phyloP scores from a whole-genome alignment of 2,329 filamentous ascomycete genomes.

The Penicillium sp. region DNA sequence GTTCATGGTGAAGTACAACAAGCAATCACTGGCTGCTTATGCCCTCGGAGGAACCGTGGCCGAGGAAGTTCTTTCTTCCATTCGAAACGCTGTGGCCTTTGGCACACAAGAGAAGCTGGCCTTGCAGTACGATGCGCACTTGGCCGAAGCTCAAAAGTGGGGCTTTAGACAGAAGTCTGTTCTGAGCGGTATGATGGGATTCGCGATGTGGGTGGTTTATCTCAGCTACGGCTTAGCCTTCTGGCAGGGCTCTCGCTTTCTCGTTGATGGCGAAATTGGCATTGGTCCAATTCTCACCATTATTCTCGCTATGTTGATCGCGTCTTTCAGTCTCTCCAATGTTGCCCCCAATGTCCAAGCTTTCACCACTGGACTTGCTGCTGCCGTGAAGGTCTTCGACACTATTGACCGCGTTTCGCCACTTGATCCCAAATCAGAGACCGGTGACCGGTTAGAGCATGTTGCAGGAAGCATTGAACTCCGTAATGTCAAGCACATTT shows the following conservation, averaged over 20 bases:
- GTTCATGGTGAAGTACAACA: conserved; percentile 52
- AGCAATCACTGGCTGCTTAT: conserved; percentile 42
- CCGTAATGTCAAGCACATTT: neutral
- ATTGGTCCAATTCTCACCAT: neutral
- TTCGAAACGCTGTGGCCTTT: conserved; percentile 33
- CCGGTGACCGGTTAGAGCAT: neutral
- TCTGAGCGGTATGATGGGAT: conserved; percentile 53
- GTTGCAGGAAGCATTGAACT: neutral
- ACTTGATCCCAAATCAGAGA: neutral
- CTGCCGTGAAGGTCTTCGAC: neutral
- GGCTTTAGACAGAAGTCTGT: neutral
- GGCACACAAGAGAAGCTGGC: conserved; percentile 1
- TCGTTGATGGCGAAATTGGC: neutral
- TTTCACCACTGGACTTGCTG: neutral
- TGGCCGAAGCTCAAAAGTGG: conserved; percentile 33
- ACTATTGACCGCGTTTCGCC: neutral
- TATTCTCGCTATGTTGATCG: neutral
- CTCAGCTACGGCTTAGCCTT: conserved; percentile 64
- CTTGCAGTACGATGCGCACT: conserved; percentile 41
- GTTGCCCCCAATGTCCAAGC: neutral
- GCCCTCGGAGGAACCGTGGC: conserved; percentile 43
- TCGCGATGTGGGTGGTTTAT: conserved; percentile 56
- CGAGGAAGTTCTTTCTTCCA: conserved; percentile 51
- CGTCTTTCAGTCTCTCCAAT: neutral
- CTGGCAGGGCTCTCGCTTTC: conserved; percentile 60